Base-by-base conservation (phyloP, 2,329 filamentous ascomycete species). In the Aspergillus sp. region DNA sequence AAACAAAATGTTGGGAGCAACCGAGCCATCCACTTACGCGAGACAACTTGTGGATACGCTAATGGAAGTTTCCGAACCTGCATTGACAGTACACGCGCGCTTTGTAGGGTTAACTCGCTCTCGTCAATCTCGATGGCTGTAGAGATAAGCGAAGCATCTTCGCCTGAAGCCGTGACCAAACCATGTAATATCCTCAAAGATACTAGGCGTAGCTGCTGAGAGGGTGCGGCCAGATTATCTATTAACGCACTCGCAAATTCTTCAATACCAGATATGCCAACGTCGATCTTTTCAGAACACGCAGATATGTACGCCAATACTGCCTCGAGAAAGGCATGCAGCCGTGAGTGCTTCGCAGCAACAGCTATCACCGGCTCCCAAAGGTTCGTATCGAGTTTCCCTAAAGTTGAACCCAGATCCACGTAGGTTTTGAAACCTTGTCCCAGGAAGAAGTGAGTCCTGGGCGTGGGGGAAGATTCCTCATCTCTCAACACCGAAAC, bases 1-100 rank as follows among this genome's bases (percentile, higher is more conserved):
- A 97, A 96, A 66, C 91, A 87, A 67, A 93, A 98, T 0, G 85
- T 82, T 0, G 93, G 90, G 30, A 98, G 83, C 6, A 91, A 85
- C 65, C 84, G 82, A 57, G 84, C 81, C 62, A 96, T 76, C 85
- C 88, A 90, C 1, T 83, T 83, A 38, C 84, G 80, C 2, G 83
- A 76, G 41, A 80, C 77, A 9, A 88, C 70, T 22, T 83, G 79
- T 5, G 82, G 75, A 69, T 95, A 96, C 18, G 80, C 71, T 15
- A 81, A 76, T 2, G 82, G 88, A 43, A 97, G 81, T 67, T 91
- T 92, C 47, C 93, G 89, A 53, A 97, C 83, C 61, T 93, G 87
- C 84, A 97, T 96, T 2, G 90, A 88, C 34, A 96, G 85, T 17
- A 85, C 85, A 55, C 95, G 85, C 50, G 86, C 84, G 49, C 89